These are phyloP conservation scores for Neofusicoccum cordaticola DNA, from an alignment of 2,329 filamentous ascomycete species.

Conservation along the genomic window DNA sequence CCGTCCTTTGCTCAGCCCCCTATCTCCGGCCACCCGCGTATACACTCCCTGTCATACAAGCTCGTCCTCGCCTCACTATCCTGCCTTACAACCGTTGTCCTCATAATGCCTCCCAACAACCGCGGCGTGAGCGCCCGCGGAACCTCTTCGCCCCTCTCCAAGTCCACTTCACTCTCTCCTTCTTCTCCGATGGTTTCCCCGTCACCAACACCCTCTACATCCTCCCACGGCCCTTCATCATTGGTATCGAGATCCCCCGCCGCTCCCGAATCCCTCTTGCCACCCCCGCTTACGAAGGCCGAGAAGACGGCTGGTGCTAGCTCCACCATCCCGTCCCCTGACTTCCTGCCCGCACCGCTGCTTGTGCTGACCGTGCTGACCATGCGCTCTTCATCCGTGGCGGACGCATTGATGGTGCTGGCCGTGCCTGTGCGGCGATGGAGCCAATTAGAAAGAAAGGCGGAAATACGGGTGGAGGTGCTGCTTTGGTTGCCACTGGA, in stretches of 20 bases:
- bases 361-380: background rate
- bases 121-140: background rate
- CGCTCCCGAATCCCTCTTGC: background rate
- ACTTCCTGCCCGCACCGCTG: background rate
- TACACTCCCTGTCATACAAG: conserved; percentile 6
- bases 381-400: background rate
- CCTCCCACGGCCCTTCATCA: background rate
- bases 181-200: background rate
- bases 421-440: background rate
- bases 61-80: background rate
- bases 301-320: background rate
- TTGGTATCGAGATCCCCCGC: background rate
- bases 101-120: background rate
- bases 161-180: background rate
- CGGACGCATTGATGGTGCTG: background rate
- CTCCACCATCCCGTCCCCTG: background rate
- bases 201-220: background rate
- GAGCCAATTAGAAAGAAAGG: background rate
- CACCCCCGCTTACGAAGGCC: background rate
- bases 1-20: background rate
- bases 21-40: background rate
- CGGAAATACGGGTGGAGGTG: background rate
- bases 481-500: background rate
- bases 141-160: background rate
- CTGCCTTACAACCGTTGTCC: conserved; percentile 1